These are phyloP conservation scores for Harringtonia lauricola DNA, from an alignment of 2,329 filamentous ascomycete species.

Conservation along the genomic window DNA sequence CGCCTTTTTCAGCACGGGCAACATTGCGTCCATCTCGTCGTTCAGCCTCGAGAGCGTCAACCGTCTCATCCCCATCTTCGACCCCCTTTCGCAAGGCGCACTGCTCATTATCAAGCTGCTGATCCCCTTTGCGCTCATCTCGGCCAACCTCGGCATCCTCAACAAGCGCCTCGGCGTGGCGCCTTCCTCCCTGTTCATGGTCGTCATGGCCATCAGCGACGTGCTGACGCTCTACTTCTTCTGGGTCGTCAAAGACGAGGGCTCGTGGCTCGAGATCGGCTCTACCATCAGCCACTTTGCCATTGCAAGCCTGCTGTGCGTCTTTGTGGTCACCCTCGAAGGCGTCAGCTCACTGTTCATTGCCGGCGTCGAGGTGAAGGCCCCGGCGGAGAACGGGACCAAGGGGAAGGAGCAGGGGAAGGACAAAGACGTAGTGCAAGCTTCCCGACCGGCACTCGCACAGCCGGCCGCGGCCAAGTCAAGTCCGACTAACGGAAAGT, in stretches of 20 bases:
- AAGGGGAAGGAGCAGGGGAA: background rate
- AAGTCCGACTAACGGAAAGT: too few species aligned
- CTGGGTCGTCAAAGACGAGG: slow-evolving; percentile 93
- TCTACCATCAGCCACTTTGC: slow-evolving; percentile 93
- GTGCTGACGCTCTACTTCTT: slow-evolving; percentile 93
- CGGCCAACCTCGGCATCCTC: slow-evolving; percentile 85
- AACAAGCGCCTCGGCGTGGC: slow-evolving; percentile 77
- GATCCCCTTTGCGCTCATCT: slow-evolving; percentile 86
- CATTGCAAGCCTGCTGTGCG: slow-evolving; percentile 79
- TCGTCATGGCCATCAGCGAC: slow-evolving; percentile 85
- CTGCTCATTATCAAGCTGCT: slow-evolving; percentile 82
- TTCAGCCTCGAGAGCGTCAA: slow-evolving; percentile 88
- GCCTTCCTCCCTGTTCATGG: slow-evolving; percentile 84
- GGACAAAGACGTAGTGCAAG: too few species aligned
- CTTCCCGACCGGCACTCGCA: too few species aligned
- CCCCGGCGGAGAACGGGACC: background rate
- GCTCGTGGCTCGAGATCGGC: slow-evolving; percentile 94
- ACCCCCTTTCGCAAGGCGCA: slow-evolving; percentile 83
- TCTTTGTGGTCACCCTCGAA: slow-evolving; percentile 85
- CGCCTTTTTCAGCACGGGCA: slow-evolving; percentile 94
- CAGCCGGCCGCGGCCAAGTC: too few species aligned
- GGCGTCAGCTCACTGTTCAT: slow-evolving; percentile 76
- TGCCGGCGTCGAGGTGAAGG: slow-evolving; percentile 59
- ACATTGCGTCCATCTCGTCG: slow-evolving; percentile 84
- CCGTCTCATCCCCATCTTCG: slow-evolving; percentile 82